A percentile compares a stretch with the other conserved stretches of the same genome.
phyloP scores from a whole-genome alignment of 768 basidiomycete genomes.

The Mycena galericulata region DNA sequence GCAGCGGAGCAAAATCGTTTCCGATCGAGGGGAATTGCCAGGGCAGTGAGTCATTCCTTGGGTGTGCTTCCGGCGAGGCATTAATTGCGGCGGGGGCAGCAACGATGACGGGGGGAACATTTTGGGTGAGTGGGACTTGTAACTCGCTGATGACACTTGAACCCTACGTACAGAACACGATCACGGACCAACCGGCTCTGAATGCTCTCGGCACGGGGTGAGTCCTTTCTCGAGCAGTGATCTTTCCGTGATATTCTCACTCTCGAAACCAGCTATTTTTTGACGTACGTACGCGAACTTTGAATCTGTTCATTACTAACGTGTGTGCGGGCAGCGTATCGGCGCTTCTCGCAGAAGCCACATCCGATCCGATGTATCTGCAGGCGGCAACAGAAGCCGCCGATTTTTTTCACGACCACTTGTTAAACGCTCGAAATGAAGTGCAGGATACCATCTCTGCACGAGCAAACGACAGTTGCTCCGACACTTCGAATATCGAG shows the following conservation, averaged over 20 bases:
- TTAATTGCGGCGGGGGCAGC: background rate
- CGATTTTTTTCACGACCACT: too few relatives aligned
- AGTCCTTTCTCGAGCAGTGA: too few relatives aligned
- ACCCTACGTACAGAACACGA: background rate
- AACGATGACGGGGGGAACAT: conserved; percentile 6
- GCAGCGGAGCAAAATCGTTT: background rate
- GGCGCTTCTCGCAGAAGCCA: too few relatives aligned
- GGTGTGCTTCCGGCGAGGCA: background rate
- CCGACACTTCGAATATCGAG: background rate
- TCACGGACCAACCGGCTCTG: background rate
- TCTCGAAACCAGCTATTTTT: too few relatives aligned
- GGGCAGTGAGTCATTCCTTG: background rate
- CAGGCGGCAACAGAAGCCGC: too few relatives aligned
- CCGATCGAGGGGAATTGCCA: background rate
- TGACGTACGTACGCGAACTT: too few relatives aligned
- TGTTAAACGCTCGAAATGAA: background rate
- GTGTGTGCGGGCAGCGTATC: too few relatives aligned
- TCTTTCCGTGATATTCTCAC: too few relatives aligned
- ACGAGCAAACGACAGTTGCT: background rate
- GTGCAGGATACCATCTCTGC: background rate
- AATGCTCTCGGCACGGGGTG: background rate
- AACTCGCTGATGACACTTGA: too few relatives aligned
- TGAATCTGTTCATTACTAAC: too few relatives aligned
- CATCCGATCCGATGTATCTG: too few relatives aligned
- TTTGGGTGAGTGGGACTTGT: background rate